Evolutionary conservation across 208 protist species (phyloP), one percentile per base, ranked within the genome.

Genomic region (Leishmania gerbilli): DNA sequence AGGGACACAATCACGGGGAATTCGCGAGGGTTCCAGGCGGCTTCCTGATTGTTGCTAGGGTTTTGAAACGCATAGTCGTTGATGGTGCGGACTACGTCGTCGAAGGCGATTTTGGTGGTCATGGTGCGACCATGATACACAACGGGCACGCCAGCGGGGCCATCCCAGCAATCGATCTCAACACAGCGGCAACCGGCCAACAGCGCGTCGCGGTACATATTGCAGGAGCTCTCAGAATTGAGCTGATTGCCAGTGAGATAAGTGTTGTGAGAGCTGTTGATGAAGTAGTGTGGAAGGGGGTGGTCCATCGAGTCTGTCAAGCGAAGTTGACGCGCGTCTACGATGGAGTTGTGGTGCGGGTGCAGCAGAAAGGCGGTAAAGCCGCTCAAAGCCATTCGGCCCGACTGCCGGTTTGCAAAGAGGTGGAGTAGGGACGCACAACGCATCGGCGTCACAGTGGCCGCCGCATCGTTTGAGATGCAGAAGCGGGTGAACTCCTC

Each of bases 181-280:
- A 98, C 89, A 79, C 94, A 98, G 65, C 93, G 91, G 79, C 91
- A 96, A 6, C 93, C 93, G 53, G 85, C 86, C 21, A 85, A 80
- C 21, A 97, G 84, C 27, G 81, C 88, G 40, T 91, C 85, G 34
- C 87, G 78, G 79, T 97, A 97, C 84, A 92, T 91, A 4, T 88
- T 80, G 24, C 84, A 72, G 47, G 87, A 86, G 68, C 87, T 90
- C 65, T 81, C 79, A 60, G 84, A 87, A 69, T 76, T 88, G n/a
- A 99, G 79, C 89, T 99, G 98, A 87, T 99, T 89, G 37, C 97
- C 97, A 24, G 89, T 87, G 8, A 99, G 84, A 82, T 99, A 99
- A 7, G 98, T 99, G 88, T 99, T 99, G 88, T 99, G 98, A 7
- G 95, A 98, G 45, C 91, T 93, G 76, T 89, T 92, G 83, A 98